These are phyloP conservation scores for Colletotrichum sp. DNA, from an alignment of 2,329 filamentous ascomycete species.

Conservation along the genomic window DNA sequence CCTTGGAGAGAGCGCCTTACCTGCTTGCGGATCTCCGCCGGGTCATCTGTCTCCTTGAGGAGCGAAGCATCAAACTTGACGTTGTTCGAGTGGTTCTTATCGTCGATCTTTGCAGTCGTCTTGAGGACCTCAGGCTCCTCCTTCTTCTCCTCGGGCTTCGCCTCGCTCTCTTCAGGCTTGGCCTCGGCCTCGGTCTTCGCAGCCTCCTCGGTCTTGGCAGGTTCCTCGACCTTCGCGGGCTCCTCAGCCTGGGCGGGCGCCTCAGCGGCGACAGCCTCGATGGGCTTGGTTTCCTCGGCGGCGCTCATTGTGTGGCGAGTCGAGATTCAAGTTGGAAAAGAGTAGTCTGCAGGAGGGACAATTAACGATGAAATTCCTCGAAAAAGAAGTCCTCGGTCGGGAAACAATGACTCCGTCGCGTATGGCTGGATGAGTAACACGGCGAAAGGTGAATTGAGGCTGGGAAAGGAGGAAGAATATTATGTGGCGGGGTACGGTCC, in stretches of 20 bases:
- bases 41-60: conserved; percentile 76
- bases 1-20: conserved; percentile 47
- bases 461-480: background rate
- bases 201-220: conserved; percentile 28
- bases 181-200: conserved; percentile 26
- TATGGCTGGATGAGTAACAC: background rate
- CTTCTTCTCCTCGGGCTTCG: conserved; percentile 26
- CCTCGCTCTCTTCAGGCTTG: conserved; percentile 23
- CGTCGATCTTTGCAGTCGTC: conserved; percentile 46
- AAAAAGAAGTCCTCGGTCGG: background rate
- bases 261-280: conserved; percentile 37
- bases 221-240: conserved; percentile 28
- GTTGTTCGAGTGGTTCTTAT: conserved; percentile 55
- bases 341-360: background rate
- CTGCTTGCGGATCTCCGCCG: conserved; percentile 82
- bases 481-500: conserved; percentile 17
- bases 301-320: conserved; percentile 39
- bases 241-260: conserved; percentile 25
- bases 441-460: background rate
- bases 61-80: conserved; percentile 74
- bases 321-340: background rate
- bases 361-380: background rate
- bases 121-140: conserved; percentile 41
- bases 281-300: conserved; percentile 43
- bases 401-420: background rate